Evolutionary conservation across 2,329 filamentous ascomycete species (phyloP).

Genomic region (Sporothrix protearum): DNA sequence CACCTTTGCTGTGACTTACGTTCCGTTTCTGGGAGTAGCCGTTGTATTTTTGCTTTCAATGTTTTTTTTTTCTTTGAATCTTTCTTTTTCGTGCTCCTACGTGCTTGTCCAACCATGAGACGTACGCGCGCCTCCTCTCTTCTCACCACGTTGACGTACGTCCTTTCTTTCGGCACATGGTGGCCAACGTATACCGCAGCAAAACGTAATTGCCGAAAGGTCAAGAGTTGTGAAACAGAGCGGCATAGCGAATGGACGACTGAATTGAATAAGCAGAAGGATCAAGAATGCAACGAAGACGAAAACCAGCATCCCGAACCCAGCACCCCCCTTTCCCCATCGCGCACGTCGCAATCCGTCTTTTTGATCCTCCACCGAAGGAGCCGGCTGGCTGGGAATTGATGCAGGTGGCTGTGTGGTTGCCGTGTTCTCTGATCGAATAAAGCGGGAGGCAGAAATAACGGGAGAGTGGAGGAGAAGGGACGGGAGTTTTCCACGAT

Average conservation of each 20-base stretch:
- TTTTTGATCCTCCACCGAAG: not conserved
- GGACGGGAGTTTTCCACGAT: not conserved
- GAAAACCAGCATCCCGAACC: conserved; percentile 3
- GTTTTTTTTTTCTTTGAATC: not conserved
- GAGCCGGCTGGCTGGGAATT: conserved; percentile 15
- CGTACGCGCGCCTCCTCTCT: not conserved
- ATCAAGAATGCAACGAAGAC: not conserved
- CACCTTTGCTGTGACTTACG: too few relatives aligned
- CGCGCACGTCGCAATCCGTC: not conserved
- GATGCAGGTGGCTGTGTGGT: not conserved
- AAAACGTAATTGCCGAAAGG: not conserved
- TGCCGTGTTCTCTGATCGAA: not conserved
- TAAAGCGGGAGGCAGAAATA: not conserved
- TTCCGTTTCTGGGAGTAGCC: too few relatives aligned
- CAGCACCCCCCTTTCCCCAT: not conserved
- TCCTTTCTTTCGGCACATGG: not conserved
- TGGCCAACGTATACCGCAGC: not conserved
- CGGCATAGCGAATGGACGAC: not conserved
- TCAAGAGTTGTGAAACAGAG: not conserved
- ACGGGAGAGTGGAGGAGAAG: not conserved
- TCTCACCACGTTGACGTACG: not conserved
- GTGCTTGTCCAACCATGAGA: not conserved
- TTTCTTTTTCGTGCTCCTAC: not conserved
- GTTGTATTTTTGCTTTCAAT: not conserved
- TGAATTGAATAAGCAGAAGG: not conserved